These are phyloP conservation scores for Tricholoma sp. DNA, from an alignment of 768 basidiomycete genomes.

Conservation along the genomic window DNA sequence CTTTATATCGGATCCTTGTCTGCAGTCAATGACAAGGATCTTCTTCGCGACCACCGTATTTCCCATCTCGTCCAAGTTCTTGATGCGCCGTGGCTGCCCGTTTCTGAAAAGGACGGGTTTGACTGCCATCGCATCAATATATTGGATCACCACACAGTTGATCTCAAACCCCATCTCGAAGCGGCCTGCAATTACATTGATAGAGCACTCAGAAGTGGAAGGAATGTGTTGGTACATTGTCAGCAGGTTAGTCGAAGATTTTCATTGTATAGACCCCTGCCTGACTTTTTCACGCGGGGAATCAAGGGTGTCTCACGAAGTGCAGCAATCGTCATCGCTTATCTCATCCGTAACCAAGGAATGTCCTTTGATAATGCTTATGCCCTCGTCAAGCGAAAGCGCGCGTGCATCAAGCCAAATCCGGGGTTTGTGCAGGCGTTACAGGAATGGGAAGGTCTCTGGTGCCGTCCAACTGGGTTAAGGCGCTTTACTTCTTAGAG, in stretches of 20 bases:
- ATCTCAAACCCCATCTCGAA: conserved; percentile 66
- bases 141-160: conserved; percentile 54
- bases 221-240: conserved; percentile 74
- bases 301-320: conserved; percentile 72
- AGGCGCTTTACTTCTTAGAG: conserved; percentile 18
- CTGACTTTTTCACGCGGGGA: background rate
- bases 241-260: conserved; percentile 54
- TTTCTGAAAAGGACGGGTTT: conserved; percentile 38
- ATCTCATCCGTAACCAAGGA: conserved; percentile 68
- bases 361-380: conserved; percentile 69
- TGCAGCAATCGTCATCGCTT: conserved; percentile 73
- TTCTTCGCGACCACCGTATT: conserved; percentile 44
- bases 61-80: conserved; percentile 58
- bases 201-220: conserved; percentile 49
- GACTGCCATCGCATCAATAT: conserved; percentile 65
- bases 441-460: conserved; percentile 49
- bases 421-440: conserved; percentile 64
- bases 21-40: conserved; percentile 51
- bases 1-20: conserved; percentile 67
- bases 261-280: background rate
- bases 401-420: conserved; percentile 75
- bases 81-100: conserved; percentile 58
- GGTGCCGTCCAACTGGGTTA: conserved; percentile 15
- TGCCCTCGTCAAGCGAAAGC: conserved; percentile 54
- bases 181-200: conserved; percentile 65